Percentiles rank a stretch among this genome's conserved stretches.
Evolutionary conservation across 345 rosid species (phyloP).

Genomic region (Sonneratia alba): DNA sequence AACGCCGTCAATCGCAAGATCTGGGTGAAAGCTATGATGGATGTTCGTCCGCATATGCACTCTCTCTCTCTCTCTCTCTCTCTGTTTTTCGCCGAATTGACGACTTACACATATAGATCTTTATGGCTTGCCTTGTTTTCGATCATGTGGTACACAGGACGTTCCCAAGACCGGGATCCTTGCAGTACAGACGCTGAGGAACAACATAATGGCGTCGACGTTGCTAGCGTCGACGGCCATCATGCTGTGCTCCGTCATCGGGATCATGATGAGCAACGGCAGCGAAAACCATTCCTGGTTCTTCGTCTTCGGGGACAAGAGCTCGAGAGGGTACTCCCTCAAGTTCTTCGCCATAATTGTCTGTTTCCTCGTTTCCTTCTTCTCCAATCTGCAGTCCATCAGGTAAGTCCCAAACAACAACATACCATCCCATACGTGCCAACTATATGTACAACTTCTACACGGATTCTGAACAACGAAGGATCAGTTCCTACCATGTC

Average conservation of each 20-base stretch:
- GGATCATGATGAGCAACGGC: slow-evolving; percentile 42
- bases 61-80: too few species aligned
- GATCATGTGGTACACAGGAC: slow-evolving; percentile 27
- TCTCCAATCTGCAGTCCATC: slow-evolving; percentile 60
- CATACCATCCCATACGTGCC: too few species aligned
- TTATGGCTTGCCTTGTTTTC: too few species aligned
- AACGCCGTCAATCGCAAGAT: slow-evolving; percentile 73
- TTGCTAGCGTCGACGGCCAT: slow-evolving; percentile 76
- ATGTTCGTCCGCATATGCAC: slow-evolving; percentile 23
- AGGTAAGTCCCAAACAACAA: slow-evolving; percentile 18
- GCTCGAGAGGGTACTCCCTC: slow-evolving; percentile 40
- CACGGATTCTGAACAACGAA: slow-evolving; percentile 26
- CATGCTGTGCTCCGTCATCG: slow-evolving; percentile 68
- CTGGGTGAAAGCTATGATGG: slow-evolving; percentile 95
- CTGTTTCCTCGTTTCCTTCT: slow-evolving; percentile 60
- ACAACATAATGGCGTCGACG: slow-evolving; percentile 94
- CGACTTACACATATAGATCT: too few species aligned
- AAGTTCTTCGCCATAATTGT: slow-evolving; percentile 59
- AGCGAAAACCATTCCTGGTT: slow-evolving; percentile 18
- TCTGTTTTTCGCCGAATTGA: too few species aligned
- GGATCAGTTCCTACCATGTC: too few species aligned
- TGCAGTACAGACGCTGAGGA: slow-evolving; percentile 75
- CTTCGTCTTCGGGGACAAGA: slow-evolving; percentile 43
- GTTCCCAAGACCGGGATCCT: slow-evolving; percentile 62
- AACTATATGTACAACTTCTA: too few species aligned